phyloP scores from a whole-genome alignment of 441 rosid genomes.

The Gossypium trilobum region DNA sequence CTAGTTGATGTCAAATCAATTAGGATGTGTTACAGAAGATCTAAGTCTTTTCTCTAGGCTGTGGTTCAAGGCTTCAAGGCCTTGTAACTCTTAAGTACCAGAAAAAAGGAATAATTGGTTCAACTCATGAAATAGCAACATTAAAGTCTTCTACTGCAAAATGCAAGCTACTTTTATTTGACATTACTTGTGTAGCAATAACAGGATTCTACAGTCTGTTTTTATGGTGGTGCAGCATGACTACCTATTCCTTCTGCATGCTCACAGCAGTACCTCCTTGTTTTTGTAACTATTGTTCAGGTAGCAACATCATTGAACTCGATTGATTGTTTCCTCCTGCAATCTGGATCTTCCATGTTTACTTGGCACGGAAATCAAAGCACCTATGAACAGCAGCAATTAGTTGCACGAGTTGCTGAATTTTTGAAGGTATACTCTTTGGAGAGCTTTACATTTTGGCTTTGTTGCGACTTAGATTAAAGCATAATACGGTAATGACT shows the following conservation, averaged over 20 bases:
- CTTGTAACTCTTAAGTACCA: not conserved
- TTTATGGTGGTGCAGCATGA: not conserved
- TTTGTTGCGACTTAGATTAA: conserved; percentile 11
- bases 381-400: conserved; percentile 79
- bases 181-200: not conserved
- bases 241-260: conserved; percentile 1
- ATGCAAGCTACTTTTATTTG: not conserved
- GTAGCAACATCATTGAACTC: conserved; percentile 87
- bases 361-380: conserved; percentile 95
- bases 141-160: not conserved
- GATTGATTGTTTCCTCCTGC: conserved; percentile 81
- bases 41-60: not conserved
- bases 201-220: conserved; percentile 5
- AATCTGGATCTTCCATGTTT: conserved; percentile 87
- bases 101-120: not conserved
- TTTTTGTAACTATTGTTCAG: conserved; percentile 30
- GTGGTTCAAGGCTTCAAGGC: not conserved
- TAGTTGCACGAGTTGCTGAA: conserved; percentile 72
- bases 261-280: not conserved
- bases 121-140: not conserved
- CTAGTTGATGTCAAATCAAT: not conserved
- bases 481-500: not conserved
- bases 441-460: not conserved
- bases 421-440: conserved; percentile 60
- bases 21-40: not conserved